Evolutionary conservation across 2,329 filamentous ascomycete genomes (phyloP).

Genomic region (Sporothrix protearum): DNA sequence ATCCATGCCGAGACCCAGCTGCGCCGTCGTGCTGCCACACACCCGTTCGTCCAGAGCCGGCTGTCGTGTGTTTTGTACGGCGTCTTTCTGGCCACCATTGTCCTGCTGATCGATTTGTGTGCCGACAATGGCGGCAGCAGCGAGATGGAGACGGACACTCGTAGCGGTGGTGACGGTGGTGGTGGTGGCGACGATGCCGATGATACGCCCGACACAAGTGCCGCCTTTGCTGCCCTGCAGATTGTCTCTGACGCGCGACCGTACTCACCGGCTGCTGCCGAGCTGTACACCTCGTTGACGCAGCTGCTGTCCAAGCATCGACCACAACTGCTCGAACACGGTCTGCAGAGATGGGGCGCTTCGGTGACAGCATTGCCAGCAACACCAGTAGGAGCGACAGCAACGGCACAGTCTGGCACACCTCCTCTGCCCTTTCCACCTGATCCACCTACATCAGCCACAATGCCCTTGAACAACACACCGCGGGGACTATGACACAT

Average conservation of each 20-base stretch:
- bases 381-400: no score
- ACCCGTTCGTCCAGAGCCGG: slow-evolving; percentile 16
- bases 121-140: neutral
- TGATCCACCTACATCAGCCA: neutral
- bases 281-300: slow-evolving; percentile 18
- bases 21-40: neutral
- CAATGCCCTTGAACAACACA: no score
- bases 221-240: slow-evolving; percentile 12
- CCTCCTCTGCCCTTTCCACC: no score
- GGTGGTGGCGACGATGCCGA: no score
- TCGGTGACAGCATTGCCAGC: no score
- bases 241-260: slow-evolving; percentile 15
- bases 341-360: neutral
- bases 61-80: slow-evolving; percentile 20
- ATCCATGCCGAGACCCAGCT: slow-evolving; percentile 16
- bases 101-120: slow-evolving; percentile 22
- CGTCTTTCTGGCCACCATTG: slow-evolving; percentile 20
- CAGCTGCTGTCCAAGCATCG: slow-evolving; percentile 19
- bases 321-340: neutral
- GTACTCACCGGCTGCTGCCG: slow-evolving; percentile 17
- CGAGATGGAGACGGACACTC: neutral
- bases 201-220: neutral
- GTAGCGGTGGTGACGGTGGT: no score
- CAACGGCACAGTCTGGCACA: neutral
- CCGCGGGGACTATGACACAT: neutral